Conservation (phyloP, 2,329 filamentous ascomycete species). For the Xylaria sp. region DNA sequence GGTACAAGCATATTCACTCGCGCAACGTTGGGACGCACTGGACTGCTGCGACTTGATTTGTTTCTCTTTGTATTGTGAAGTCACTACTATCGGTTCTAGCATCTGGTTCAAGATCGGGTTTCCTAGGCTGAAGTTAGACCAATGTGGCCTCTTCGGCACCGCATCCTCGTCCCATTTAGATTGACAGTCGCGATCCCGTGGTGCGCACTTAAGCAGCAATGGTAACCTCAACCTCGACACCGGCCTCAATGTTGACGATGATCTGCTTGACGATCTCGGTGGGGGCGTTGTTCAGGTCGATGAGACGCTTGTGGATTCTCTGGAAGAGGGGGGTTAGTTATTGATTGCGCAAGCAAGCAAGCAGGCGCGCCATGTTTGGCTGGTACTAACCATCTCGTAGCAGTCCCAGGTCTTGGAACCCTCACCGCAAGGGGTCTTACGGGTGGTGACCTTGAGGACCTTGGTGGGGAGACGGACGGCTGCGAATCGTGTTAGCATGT, state of each 20-base stretch:
- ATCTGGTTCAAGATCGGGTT: neutral
- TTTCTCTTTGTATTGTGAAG: constrained; percentile 7
- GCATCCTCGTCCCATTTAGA: constrained; percentile 4
- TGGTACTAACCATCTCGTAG: constrained; percentile 76
- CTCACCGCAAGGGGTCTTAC: constrained; percentile 99
- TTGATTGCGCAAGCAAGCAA: neutral
- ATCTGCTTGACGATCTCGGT: constrained; percentile 98
- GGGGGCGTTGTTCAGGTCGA: constrained; percentile 95
- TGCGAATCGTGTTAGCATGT: constrained; percentile 43
- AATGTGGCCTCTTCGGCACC: constrained; percentile 1
- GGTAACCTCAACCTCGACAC: constrained; percentile 92
- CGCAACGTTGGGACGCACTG: neutral
- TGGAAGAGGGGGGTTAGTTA: neutral
- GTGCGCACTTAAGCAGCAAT: constrained; percentile 72
- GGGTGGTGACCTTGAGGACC: constrained; percentile 94
- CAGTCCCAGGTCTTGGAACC: constrained; percentile 99
- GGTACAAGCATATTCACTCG: neutral
- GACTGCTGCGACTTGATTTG: neutral
- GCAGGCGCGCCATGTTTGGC: neutral
- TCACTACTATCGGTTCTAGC: neutral
- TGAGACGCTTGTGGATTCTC: constrained; percentile 97
- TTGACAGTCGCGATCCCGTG: constrained; percentile 1
- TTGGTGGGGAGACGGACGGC: constrained; percentile 96
- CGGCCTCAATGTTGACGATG: constrained; percentile 94
- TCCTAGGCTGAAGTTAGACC: neutral